A percentile compares a stretch with the other conserved stretches of the same genome.
Evolutionary conservation across 169 alveolate species (phyloP).

Genomic region (Pseudocohnilembus persalinus): DNA sequence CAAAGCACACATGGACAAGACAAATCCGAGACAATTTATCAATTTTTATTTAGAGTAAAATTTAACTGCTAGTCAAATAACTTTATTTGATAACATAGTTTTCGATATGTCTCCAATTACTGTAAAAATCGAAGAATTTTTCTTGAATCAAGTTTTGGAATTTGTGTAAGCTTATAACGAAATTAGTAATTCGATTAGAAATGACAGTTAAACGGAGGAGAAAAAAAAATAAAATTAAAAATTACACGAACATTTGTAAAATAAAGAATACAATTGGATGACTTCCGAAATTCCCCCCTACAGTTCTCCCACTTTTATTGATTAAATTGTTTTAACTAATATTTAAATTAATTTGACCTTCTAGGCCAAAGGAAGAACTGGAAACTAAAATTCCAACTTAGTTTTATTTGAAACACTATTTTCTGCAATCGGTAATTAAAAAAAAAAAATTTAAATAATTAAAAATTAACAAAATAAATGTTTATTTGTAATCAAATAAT

Average conservation of each 20-base stretch:
- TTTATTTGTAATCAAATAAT: no score
- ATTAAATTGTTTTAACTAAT: constrained; percentile 5
- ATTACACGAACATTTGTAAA: not conserved
- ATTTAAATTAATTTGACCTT: constrained; percentile 11
- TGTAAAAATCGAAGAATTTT: constrained; percentile 16
- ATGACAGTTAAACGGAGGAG: not conserved
- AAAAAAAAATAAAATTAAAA: no score
- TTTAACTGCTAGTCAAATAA: not conserved
- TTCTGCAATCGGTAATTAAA: constrained; percentile 19
- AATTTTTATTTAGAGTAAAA: constrained; percentile 12
- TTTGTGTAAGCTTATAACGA: constrained; percentile 6
- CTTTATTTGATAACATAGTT: constrained; percentile 2
- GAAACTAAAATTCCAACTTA: not conserved
- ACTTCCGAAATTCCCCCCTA: constrained; percentile 22
- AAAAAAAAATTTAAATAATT: no score
- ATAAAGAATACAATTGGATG: constrained; percentile 12
- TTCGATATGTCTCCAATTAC: constrained; percentile 6
- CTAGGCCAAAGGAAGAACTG: constrained; percentile 10
- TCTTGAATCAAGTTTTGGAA: constrained; percentile 9
- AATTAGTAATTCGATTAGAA: not conserved
- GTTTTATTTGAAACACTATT: constrained; percentile 11
- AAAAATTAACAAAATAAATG: no score
- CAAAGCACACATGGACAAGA: not conserved
- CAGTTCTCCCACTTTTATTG: constrained; percentile 13
- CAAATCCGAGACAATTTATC: not conserved